These are phyloP conservation scores for Bassia scoparia DNA, from an alignment of 148 eudicot genomes.

Conservation along the genomic window DNA sequence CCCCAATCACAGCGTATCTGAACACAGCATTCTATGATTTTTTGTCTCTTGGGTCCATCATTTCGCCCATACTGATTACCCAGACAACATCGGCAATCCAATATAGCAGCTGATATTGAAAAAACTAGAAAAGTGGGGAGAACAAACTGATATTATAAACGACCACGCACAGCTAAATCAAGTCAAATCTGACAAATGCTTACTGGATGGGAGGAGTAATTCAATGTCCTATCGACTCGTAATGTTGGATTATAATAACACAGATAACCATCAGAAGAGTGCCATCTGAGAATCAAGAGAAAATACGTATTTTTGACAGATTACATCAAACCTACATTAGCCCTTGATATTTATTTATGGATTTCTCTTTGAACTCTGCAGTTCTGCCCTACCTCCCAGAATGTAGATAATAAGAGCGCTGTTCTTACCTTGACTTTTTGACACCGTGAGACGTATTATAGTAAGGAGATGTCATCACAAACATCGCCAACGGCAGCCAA, in stretches of 20 bases:
- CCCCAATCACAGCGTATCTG: slow-evolving; percentile 89
- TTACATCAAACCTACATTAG: background rate
- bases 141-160: slow-evolving; percentile 8
- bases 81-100: slow-evolving; percentile 89
- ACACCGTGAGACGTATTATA: background rate
- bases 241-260: background rate
- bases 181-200: slow-evolving; percentile 3
- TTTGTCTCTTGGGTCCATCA: slow-evolving; percentile 89
- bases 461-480: too few species aligned
- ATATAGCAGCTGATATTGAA: slow-evolving; percentile 84
- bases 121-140: slow-evolving; percentile 49
- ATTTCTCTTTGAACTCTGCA: background rate
- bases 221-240: background rate
- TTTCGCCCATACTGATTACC: slow-evolving; percentile 87
- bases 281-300: background rate
- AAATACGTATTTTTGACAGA: background rate
- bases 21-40: slow-evolving; percentile 80
- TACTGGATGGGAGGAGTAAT: background rate
- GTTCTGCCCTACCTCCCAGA: background rate
- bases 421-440: too few species aligned
- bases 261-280: background rate
- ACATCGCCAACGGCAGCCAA: background rate
- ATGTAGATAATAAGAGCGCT: background rate
- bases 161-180: background rate
- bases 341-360: background rate